A percentile compares a stretch with the other conserved stretches of the same genome.
phyloP scores from a whole-genome alignment of 257 asterid genomes.

The Capsicum baccatum region DNA sequence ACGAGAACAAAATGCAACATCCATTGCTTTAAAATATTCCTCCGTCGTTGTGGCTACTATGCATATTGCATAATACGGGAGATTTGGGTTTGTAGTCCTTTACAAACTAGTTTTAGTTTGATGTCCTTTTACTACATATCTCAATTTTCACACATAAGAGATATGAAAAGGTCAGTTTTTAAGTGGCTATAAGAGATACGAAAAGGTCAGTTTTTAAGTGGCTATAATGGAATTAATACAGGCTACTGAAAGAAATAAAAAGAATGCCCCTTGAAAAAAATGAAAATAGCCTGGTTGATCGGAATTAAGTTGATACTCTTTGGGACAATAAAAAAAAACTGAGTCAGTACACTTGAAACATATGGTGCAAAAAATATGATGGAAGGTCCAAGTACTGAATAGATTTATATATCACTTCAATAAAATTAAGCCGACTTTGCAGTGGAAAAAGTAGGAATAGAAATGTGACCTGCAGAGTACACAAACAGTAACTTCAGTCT shows the following conservation, averaged over 20 bases:
- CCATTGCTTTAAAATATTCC: background rate
- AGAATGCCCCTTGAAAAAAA: background rate
- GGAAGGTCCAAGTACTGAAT: background rate
- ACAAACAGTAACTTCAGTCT: constrained; percentile 73
- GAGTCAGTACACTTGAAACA: background rate
- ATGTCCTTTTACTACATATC: background rate
- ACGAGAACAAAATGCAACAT: no score
- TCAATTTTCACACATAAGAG: background rate
- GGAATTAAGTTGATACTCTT: background rate
- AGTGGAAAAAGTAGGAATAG: constrained; percentile 27
- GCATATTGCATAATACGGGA: background rate
- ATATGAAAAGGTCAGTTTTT: background rate
- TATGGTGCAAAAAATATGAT: background rate
- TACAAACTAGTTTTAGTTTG: background rate
- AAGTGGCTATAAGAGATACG: background rate
- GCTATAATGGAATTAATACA: background rate
- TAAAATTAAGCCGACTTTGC: constrained; percentile 28
- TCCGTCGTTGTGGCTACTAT: background rate
- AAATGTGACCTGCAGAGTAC: constrained; percentile 78
- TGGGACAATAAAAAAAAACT: background rate
- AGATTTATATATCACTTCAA: background rate
- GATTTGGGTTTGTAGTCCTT: background rate
- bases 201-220: background rate
- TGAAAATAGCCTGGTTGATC: background rate
- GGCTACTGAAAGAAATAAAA: constrained; percentile 11